Evolutionary conservation across 2,329 filamentous ascomycete species (phyloP).

Genomic region (Exophiala sideris): DNA sequence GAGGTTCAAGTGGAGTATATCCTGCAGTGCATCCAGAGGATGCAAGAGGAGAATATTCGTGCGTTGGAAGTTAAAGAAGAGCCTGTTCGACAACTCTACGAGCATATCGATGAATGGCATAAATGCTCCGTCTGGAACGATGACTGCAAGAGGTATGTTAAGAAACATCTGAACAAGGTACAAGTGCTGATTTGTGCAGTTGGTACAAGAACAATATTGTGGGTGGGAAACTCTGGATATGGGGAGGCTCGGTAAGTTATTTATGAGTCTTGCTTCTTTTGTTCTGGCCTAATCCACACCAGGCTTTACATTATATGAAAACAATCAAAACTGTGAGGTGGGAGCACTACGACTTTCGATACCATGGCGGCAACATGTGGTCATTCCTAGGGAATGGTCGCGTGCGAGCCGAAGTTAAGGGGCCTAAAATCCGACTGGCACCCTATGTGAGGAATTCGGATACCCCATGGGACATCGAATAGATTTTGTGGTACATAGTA

Average conservation of each 20-base stretch:
- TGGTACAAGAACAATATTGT: too few relatives aligned
- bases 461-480: conserved; percentile 9
- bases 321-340: conserved; percentile 15
- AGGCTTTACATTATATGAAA: conserved; percentile 20
- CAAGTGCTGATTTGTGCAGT: not conserved
- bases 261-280: too few relatives aligned
- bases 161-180: conserved; percentile 13
- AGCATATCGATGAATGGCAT: conserved; percentile 12
- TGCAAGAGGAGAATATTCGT: conserved; percentile 16
- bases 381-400: conserved; percentile 18
- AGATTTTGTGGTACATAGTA: too few relatives aligned
- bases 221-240: too few relatives aligned
- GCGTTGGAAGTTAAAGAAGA: not conserved
- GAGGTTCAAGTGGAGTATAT: conserved; percentile 10
- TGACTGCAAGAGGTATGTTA: not conserved
- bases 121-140: conserved; percentile 18
- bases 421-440: conserved; percentile 5
- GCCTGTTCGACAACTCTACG: conserved; percentile 5
- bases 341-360: conserved; percentile 18
- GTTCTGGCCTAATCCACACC: too few relatives aligned
- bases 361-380: conserved; percentile 15
- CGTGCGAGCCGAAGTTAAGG: conserved; percentile 13
- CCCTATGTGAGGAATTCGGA: conserved; percentile 15
- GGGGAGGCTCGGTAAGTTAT: too few relatives aligned
- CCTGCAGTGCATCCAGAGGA: conserved; percentile 11